Percentiles rank a stretch among this genome's conserved stretches.
phyloP scores from a whole-genome alignment of 495 filamentous ascomycete species.

The Mytilinidion resinicola region DNA sequence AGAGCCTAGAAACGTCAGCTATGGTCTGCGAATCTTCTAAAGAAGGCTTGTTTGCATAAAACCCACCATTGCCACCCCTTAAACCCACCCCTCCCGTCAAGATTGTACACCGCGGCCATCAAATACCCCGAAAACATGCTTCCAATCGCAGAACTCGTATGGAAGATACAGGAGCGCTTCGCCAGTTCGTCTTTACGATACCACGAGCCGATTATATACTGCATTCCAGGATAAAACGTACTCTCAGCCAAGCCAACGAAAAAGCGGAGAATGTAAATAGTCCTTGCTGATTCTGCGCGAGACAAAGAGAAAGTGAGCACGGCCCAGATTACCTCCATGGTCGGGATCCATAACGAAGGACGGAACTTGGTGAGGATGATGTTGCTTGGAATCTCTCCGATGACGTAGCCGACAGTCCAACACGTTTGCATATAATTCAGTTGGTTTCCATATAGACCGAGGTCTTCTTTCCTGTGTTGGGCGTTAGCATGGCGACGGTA shows the following conservation, averaged over 20 bases:
- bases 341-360: conserved; percentile 55
- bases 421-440: conserved; percentile 37
- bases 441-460: conserved; percentile 23
- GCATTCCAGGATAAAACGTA: conserved; percentile 44
- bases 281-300: neutral
- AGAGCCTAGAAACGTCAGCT: conserved; percentile 33
- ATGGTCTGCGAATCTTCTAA: neutral
- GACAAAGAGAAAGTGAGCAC: conserved; percentile 20
- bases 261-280: conserved; percentile 11
- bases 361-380: conserved; percentile 50
- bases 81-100: conserved; percentile 19
- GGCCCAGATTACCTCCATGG: conserved; percentile 28
- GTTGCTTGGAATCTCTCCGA: conserved; percentile 58
- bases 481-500: neutral
- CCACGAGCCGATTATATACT: conserved; percentile 45
- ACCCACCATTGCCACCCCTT: conserved; percentile 26
- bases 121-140: conserved; percentile 30
- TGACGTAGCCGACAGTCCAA: conserved; percentile 59
- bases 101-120: conserved; percentile 26
- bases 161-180: conserved; percentile 58
- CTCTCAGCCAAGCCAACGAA: conserved; percentile 37
- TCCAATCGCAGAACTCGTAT: conserved; percentile 47
- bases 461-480: conserved; percentile 24
- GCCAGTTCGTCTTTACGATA: conserved; percentile 52
- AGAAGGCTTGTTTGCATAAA: too few species aligned